Base-by-base conservation (phyloP, 2,329 filamentous ascomycete genomes). In the Annulohypoxylon truncatum region DNA sequence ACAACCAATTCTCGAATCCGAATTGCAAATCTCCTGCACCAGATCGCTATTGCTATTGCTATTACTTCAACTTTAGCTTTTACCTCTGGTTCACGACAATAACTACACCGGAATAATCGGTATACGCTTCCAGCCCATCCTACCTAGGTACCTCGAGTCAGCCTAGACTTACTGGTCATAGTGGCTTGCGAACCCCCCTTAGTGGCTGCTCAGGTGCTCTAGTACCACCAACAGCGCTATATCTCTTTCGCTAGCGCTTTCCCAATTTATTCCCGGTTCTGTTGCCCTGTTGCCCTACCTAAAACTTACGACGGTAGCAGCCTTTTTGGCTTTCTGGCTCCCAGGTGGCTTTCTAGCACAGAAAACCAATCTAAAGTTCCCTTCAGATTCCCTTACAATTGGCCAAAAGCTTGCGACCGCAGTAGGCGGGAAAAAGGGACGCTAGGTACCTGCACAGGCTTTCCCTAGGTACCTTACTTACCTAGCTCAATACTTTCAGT, bases 311-410 rank as follows among this genome's bases (percentile, higher is more conserved):
- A 20, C 38, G 38, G 38, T 20, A 42, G 38, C 22, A 9, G 40
- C 8, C 40, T 44, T 44, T 24, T 5, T 24, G 10, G 5, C 40
- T 44, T 44, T 13, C 40, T 22, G 20, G 42, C 22, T 26, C 15
- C 12, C 12, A 33, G 2, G 2, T 26, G 13, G 6, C 15, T 26
- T 26, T 46, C 42, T 22, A 46, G 22, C 42, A 26, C 42, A 46
- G 7, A 24, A 24, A 24, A 46, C 26, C 42, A 48, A 28, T 26
- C 13, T 15, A 48, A 48, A 28, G 42, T 47, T 48, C 51, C 61
- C 38, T 56, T 55, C 38, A 52, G 38, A 24, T 42, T 12, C 28
- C 54, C n/a, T 29, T 48, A 28, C 56, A 40, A 61, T 56, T 56
- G 52, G 56, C 28, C 29, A 44, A 47, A 58, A 54, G 29, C 18